These are phyloP conservation scores for Dothistroma pini DNA, from an alignment of 2,329 filamentous ascomycete species.

Conservation along the genomic window DNA sequence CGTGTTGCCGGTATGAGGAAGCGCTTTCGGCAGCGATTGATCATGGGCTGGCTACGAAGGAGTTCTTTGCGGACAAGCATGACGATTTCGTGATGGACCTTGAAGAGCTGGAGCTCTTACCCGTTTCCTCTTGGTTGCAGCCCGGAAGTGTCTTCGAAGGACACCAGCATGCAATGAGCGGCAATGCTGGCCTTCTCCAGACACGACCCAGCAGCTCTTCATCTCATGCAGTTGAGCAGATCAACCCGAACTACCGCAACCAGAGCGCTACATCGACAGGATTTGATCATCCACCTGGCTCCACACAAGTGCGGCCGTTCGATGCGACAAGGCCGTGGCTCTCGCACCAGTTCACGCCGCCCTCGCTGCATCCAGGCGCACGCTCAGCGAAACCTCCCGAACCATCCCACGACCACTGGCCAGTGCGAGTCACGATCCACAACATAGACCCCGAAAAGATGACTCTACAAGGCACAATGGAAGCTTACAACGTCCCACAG, in stretches of 20 bases:
- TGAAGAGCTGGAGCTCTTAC: slow-evolving; percentile 48
- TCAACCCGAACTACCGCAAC: slow-evolving; percentile 30
- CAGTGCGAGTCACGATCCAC: slow-evolving; percentile 64
- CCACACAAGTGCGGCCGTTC: slow-evolving; percentile 25
- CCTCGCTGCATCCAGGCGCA: slow-evolving; percentile 6
- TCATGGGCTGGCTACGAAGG: slow-evolving; percentile 51
- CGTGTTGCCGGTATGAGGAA: slow-evolving; percentile 52
- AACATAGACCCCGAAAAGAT: slow-evolving; percentile 58
- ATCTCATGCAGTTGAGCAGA: slow-evolving; percentile 29
- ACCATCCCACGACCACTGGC: slow-evolving; percentile 57
- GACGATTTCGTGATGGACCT: slow-evolving; percentile 59
- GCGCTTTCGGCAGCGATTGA: slow-evolving; percentile 52
- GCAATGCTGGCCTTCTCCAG: slow-evolving; percentile 21
- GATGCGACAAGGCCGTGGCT: slow-evolving; percentile 40
- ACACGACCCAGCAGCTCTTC: slow-evolving; percentile 14
- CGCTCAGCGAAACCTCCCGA: slow-evolving; percentile 17
- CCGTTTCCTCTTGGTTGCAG: slow-evolving; percentile 58
- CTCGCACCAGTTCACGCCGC: slow-evolving; percentile 30
- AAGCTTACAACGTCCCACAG: slow-evolving; percentile 63
- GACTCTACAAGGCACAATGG: slow-evolving; percentile 65
- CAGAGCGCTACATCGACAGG: slow-evolving; percentile 14
- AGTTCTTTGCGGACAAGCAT: slow-evolving; percentile 51
- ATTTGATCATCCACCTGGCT: slow-evolving; percentile 31
- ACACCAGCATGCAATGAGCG: slow-evolving; percentile 54
- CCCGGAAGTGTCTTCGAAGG: slow-evolving; percentile 60